Percentiles rank a stretch among this genome's conserved stretches.
Conservation (phyloP, 129 eudicot species). For the Pittosporum tobira region DNA sequence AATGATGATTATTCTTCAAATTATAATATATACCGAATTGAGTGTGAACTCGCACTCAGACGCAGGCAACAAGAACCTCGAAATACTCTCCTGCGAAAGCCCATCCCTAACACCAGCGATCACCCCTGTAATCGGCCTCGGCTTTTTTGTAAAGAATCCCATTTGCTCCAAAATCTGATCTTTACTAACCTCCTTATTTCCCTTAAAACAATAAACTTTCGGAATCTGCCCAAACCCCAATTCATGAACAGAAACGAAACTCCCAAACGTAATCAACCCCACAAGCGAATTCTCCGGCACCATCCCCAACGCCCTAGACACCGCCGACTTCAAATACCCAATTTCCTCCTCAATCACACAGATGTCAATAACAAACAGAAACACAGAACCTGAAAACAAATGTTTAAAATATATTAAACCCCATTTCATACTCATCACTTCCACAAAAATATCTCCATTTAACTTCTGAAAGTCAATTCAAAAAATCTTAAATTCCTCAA, state of each 20-base stretch:
- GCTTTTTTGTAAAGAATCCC: conserved; percentile 75
- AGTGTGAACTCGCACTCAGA: conserved; percentile 87
- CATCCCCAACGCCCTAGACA: conserved; percentile 60
- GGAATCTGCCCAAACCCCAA: conserved; percentile 74
- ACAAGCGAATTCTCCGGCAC: conserved; percentile 61
- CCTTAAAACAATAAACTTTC: conserved; percentile 78
- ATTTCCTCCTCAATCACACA: conserved; percentile 90
- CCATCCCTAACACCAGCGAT: conserved; percentile 91
- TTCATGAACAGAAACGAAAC: conserved; percentile 80
- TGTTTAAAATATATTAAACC: too few species aligned
- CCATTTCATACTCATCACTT: too few species aligned
- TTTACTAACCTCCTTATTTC: conserved; percentile 70
- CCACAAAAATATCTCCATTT: too few species aligned
- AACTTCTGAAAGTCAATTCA: too few species aligned
- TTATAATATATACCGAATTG: conserved; percentile 48
- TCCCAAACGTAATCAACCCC: conserved; percentile 93
- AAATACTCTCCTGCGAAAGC: conserved; percentile 68
- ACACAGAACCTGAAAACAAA: too few species aligned
- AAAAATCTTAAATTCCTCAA: too few species aligned
- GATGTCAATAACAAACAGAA: conserved; percentile 69
- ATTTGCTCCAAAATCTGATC: conserved; percentile 90
- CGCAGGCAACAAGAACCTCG: conserved; percentile 80
- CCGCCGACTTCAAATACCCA: conserved; percentile 52
- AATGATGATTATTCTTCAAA: not conserved
- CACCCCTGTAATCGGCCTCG: conserved; percentile 61